Evolutionary conservation across 305 asterid species (phyloP).

Genomic region (Solanum hybrid): DNA sequence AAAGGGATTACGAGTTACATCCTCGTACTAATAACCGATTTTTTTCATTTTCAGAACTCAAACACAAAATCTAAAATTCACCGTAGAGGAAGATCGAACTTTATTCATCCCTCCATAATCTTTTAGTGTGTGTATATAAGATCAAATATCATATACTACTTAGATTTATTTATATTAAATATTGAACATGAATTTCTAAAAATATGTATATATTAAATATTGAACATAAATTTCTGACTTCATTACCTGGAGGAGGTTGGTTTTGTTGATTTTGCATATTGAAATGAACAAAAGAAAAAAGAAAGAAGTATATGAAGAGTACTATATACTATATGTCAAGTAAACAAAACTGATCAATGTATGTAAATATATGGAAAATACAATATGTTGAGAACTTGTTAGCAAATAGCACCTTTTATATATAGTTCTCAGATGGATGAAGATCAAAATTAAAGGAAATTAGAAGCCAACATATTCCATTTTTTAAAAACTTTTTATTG

Average conservation of each 20-base stretch:
- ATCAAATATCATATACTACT: not conserved
- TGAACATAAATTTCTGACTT: not conserved
- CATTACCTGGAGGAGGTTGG: not conserved
- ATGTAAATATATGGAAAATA: not conserved
- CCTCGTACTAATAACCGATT: not conserved
- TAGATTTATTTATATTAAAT: not conserved
- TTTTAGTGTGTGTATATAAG: not conserved
- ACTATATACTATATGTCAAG: not conserved
- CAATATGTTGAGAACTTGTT: not conserved
- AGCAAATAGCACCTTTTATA: not conserved
- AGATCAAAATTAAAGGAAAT: not conserved
- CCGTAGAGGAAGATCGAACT: not conserved
- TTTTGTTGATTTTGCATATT: not conserved
- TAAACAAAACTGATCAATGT: not conserved
- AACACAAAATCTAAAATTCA: not conserved
- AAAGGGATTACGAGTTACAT: not conserved
- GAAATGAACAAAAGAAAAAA: not conserved
- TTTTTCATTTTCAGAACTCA: not conserved
- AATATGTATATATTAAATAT: not conserved
- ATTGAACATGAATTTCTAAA: not conserved
- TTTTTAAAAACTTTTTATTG: not conserved
- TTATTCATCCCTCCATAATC: not conserved
- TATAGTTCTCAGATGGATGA: not conserved
- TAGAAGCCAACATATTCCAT: not conserved
- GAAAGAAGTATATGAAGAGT: not conserved